Evolutionary conservation across 176 grass and related monocot genomes (phyloP).

Genomic region (barley (Hordeum vulgare)): DNA sequence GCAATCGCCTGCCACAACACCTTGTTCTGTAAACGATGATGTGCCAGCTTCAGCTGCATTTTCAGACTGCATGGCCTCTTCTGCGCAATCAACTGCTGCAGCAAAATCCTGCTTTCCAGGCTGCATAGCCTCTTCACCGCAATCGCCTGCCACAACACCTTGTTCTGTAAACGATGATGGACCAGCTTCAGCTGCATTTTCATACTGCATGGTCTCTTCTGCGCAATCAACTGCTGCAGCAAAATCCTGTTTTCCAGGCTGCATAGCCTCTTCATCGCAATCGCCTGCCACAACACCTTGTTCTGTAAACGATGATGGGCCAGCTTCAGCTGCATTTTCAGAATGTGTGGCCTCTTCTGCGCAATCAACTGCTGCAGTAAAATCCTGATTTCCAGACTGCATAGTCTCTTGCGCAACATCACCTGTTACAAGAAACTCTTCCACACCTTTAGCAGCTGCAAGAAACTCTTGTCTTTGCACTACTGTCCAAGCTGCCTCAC

Average conservation of each 20-base stretch:
- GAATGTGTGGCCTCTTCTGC: not conserved
- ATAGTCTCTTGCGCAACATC: not conserved
- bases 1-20: not conserved
- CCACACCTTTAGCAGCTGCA: not conserved
- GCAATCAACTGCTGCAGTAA: not conserved
- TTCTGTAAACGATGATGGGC: not conserved
- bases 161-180: not conserved
- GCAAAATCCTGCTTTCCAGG: not conserved
- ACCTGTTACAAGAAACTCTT: not conserved
- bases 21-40: not conserved
- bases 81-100: not conserved
- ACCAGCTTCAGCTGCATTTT: not conserved
- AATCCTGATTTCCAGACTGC: not conserved
- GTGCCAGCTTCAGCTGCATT: not conserved
- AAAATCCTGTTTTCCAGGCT: not conserved
- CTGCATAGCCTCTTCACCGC: not conserved
- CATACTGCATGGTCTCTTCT: not conserved
- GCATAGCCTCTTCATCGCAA: not conserved
- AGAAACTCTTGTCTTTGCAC: not conserved
- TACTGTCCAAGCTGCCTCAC: not conserved
- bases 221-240: not conserved
- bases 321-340: not conserved
- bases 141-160: not conserved
- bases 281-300: not conserved
- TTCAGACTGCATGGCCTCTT: not conserved